Percentiles rank a stretch among this genome's conserved stretches.
Conservation (phyloP, 495 filamentous ascomycete genomes). For the Hypoxylon trugodes region DNA sequence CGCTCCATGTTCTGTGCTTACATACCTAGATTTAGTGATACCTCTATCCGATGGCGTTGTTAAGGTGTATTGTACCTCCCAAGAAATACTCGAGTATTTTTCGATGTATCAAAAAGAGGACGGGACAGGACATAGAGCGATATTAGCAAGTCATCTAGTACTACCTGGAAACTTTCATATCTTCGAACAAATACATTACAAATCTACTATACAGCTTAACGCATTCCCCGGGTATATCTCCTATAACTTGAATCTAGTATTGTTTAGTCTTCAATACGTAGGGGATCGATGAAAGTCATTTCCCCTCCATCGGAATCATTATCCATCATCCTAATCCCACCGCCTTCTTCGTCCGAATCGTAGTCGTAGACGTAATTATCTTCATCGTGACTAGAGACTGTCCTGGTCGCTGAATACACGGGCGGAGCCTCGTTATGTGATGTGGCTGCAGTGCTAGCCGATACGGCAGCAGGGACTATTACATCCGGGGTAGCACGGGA, state of each 20-base stretch:
- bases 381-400: conserved; percentile 43
- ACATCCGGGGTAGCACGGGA: background rate
- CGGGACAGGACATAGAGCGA: background rate
- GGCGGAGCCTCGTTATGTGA: conserved; percentile 2
- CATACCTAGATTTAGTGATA: too few species aligned
- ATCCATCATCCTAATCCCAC: conserved; percentile 61
- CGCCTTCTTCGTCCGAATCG: conserved; percentile 54
- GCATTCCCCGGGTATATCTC: conserved; percentile 13
- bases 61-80: too few species aligned
- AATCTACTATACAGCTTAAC: background rate
- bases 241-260: background rate
- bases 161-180: too few species aligned
- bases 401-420: conserved; percentile 3
- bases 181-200: background rate
- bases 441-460: conserved; percentile 1
- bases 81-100: too few species aligned
- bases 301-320: conserved; percentile 54
- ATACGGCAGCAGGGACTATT: background rate
- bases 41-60: too few species aligned
- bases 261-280: conserved; percentile 34
- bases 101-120: too few species aligned
- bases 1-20: too few species aligned
- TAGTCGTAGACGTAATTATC: conserved; percentile 49
- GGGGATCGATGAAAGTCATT: conserved; percentile 45
- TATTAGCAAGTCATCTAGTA: too few species aligned